Conservation (phyloP, 176 grass and related monocot species). For the Poa annua region DNA sequence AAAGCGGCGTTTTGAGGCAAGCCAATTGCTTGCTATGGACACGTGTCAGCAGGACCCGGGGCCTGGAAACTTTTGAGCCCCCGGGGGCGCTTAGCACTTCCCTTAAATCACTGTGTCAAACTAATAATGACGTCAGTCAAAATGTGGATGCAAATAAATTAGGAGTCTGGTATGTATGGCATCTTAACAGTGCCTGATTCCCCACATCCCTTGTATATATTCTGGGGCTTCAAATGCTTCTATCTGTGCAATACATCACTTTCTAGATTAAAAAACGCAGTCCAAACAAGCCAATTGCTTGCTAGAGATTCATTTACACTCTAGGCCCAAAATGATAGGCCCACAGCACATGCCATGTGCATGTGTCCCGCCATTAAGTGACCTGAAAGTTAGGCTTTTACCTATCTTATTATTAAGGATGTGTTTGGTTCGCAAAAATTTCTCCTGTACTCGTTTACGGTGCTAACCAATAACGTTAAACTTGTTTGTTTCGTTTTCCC, state of each 20-base stretch:
- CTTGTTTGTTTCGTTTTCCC: too few relatives aligned
- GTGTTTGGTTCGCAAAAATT: too few relatives aligned
- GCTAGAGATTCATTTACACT: background rate
- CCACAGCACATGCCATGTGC: background rate
- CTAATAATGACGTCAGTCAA: background rate
- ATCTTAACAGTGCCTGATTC: background rate
- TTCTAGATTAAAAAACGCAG: slow-evolving; percentile 1
- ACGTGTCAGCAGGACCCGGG: too few relatives aligned
- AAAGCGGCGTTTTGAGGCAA: too few relatives aligned
- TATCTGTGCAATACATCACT: background rate
- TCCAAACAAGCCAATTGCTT: background rate
- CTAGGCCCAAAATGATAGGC: background rate
- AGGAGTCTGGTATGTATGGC: background rate
- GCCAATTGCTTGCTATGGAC: too few relatives aligned
- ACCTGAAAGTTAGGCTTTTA: background rate
- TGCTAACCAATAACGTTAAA: too few relatives aligned
- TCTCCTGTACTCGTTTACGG: too few relatives aligned
- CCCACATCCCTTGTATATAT: background rate
- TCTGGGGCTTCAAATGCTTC: background rate
- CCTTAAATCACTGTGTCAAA: background rate
- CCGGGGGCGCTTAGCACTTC: too few relatives aligned
- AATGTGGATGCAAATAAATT: background rate
- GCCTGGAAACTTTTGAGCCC: too few relatives aligned
- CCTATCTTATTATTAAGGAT: background rate
- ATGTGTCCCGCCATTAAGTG: background rate